A percentile compares a stretch with the other conserved stretches of the same genome.
phyloP scores from a whole-genome alignment of 2,329 filamentous ascomycete species.

The Cercospora sp. region DNA sequence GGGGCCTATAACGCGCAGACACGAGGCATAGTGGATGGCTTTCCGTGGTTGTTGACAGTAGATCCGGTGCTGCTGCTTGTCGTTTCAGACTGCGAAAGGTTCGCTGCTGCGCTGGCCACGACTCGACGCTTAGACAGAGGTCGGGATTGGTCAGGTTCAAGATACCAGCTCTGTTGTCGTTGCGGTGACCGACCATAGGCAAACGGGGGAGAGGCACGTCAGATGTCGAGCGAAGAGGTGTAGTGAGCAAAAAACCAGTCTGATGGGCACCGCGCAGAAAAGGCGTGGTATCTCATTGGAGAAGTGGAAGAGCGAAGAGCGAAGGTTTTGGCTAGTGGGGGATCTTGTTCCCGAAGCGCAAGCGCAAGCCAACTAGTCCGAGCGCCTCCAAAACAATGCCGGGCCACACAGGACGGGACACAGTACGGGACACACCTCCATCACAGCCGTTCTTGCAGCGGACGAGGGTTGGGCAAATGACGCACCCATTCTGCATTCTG shows the following conservation, averaged over 20 bases:
- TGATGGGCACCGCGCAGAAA: background rate
- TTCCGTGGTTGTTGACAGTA: slow-evolving; percentile 16
- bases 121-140: too few relatives aligned
- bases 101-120: slow-evolving; percentile 27
- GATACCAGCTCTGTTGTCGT: too few relatives aligned
- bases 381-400: too few relatives aligned
- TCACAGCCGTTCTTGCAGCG: background rate
- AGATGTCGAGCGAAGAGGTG: background rate
- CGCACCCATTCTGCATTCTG: background rate
- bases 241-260: background rate
- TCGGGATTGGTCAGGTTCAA: too few relatives aligned
- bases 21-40: slow-evolving; percentile 27
- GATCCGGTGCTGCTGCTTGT: slow-evolving; percentile 14
- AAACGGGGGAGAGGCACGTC: background rate
- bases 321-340: too few relatives aligned
- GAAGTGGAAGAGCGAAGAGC: too few relatives aligned
- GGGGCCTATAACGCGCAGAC: slow-evolving; percentile 24
- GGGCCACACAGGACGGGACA: too few relatives aligned
- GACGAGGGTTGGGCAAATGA: background rate
- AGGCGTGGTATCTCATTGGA: too few relatives aligned
- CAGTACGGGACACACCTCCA: background rate
- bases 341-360: too few relatives aligned
- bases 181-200: background rate
- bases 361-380: too few relatives aligned
- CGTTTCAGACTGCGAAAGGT: slow-evolving; percentile 24